Percentiles rank a stretch among this genome's conserved stretches.
phyloP scores from a whole-genome alignment of 2,329 filamentous ascomycete species.

The Claviceps sp. region DNA sequence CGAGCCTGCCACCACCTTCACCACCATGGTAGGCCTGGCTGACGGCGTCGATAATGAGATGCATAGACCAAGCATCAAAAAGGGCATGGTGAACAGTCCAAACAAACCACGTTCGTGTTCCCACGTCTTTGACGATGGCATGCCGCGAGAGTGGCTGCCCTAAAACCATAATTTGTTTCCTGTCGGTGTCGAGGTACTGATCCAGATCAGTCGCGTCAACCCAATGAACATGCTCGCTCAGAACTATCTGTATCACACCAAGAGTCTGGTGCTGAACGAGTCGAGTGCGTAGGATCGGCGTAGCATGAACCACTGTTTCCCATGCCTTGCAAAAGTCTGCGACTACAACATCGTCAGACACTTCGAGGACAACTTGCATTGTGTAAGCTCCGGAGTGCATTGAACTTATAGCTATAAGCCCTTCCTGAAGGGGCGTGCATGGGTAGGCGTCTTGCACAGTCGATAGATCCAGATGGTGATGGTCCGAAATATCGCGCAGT shows the following conservation, averaged over 20 bases:
- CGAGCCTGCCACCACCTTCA: not conserved
- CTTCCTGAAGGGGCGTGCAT: conserved; percentile 25
- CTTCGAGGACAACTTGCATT: conserved; percentile 8
- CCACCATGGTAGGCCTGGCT: conserved; percentile 6
- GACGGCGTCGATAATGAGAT: conserved; percentile 25
- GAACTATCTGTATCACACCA: conserved; percentile 30
- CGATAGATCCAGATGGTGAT: not conserved
- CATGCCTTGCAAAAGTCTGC: conserved; percentile 6
- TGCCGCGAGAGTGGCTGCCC: conserved; percentile 28
- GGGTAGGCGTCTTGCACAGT: conserved; percentile 9
- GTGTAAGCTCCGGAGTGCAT: conserved; percentile 21
- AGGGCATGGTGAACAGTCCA: conserved; percentile 32
- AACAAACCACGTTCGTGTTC: conserved; percentile 25
- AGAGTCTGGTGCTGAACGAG: conserved; percentile 27
- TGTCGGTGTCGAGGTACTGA: conserved; percentile 23
- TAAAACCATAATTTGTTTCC: conserved; percentile 21
- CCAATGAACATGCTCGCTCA: conserved; percentile 22
- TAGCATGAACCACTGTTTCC: conserved; percentile 1
- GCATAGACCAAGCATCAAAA: conserved; percentile 34
- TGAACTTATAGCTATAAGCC: conserved; percentile 21
- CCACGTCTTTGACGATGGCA: conserved; percentile 20
- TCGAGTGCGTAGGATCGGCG: conserved; percentile 28
- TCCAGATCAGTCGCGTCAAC: conserved; percentile 12
- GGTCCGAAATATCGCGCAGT: not conserved
- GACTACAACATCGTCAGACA: conserved; percentile 3